Evolutionary conservation across 164 flowering plant species (phyloP), one percentile per base, ranked within the genome.

Genomic region (Dillenia suffruticosa): DNA sequence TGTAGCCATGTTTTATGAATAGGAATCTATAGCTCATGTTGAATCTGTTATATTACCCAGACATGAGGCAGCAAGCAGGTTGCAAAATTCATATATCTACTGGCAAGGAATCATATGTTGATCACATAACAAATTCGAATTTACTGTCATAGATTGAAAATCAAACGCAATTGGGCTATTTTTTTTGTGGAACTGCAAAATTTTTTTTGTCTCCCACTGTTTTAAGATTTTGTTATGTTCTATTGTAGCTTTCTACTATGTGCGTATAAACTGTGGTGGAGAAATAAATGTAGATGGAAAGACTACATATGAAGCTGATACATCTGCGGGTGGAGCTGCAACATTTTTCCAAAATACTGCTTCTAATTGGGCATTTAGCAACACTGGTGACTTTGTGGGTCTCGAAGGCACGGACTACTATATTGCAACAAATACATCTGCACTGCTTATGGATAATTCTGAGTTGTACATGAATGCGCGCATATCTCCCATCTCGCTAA

Each of bases 311-410:
- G 79, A 69, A 40, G 76, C 24, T 8, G 85, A 83, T 61, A 50
- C 10, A 17, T 15, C 46, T 24, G 0, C n/a, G 6, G 76, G 57
- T 7, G 77, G 75, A 22, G 62, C 80, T 26, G 61, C 81, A 56
- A 71, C 13, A 5, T 83, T 73, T 16, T 1, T 40, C 26, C 9
- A 54, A 9, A 5, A 8, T 9, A 67, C 66, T 54, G 19, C 12
- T 44, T 24, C 63, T 12, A 51, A 73, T 47, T 89, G 96, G 94
- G 89, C 70, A 57, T 63, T 72, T 44, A 86, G 90, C 71, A 87
- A 68, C 74, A 84, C 92, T 16, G 96, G 96, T 14, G 22, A 77
- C 68, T 86, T 84, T 73, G 40, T 79, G 69, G 85, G 77, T 47
- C 67, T 81, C 56, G 49, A 56, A 1, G 9, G 14, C 2, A 0